These are phyloP conservation scores for Acanthamoeba lenticulata DNA, from an alignment of 208 protist species.

Conservation along the genomic window DNA sequence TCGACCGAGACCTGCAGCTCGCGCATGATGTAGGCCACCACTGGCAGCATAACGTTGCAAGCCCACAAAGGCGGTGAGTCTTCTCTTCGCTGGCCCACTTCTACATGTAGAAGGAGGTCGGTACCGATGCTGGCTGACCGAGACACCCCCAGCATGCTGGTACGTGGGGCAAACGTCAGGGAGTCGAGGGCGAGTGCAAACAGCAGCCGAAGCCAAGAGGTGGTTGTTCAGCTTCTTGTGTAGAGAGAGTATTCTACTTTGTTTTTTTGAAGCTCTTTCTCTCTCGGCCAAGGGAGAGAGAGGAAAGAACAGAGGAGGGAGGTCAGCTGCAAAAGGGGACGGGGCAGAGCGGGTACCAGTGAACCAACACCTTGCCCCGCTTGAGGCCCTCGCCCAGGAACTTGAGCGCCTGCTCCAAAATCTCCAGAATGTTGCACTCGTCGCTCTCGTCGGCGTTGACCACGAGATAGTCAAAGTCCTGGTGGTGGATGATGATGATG, in stretches of 20 bases:
- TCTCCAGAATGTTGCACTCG: neutral
- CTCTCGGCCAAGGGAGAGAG: too few species aligned
- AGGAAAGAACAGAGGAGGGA: neutral
- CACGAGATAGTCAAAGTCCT: neutral
- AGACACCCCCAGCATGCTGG: neutral
- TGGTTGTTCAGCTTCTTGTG: neutral
- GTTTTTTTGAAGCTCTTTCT: too few species aligned
- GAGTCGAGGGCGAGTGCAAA: neutral
- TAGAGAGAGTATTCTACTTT: too few species aligned
- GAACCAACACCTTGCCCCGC: neutral
- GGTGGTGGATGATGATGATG: neutral
- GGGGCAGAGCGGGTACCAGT: too few species aligned
- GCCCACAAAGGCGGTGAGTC: neutral
- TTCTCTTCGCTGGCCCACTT: too few species aligned
- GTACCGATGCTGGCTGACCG: neutral
- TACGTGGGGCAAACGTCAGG: too few species aligned
- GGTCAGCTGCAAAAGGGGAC: too few species aligned
- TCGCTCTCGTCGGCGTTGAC: neutral
- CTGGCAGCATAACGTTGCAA: neutral
- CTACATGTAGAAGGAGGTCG: neutral
- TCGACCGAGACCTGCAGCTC: neutral
- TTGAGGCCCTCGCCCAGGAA: neutral
- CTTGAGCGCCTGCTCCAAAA: neutral
- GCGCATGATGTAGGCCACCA: neutral
- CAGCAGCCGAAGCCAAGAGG: too few species aligned